Evolutionary conservation across 306 rosid genomes (phyloP).

Genomic region (Vigna radiata): DNA sequence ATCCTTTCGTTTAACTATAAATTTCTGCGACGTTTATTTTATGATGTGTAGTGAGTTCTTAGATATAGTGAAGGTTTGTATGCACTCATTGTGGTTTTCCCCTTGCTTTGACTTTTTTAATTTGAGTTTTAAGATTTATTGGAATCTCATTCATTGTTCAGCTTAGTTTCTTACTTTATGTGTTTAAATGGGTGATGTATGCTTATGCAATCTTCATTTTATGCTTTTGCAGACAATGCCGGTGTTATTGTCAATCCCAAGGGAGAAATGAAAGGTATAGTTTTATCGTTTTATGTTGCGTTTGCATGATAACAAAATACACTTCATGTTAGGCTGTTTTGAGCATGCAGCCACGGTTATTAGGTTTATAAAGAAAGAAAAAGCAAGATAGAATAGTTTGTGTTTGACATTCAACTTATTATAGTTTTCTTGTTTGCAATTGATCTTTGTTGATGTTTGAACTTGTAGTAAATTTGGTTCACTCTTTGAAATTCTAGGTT

Average conservation of each 20-base stretch:
- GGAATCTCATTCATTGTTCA: not conserved
- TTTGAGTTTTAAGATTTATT: not conserved
- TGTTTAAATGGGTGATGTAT: not conserved
- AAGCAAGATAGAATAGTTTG: not conserved
- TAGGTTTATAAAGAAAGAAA: no score
- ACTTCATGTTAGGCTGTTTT: not conserved
- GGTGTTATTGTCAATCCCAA: conserved; percentile 91
- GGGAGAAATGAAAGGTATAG: conserved; percentile 89
- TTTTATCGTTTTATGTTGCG: not conserved
- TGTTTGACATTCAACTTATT: not conserved
- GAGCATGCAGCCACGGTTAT: not conserved
- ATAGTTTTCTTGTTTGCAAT: not conserved
- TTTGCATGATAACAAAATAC: not conserved
- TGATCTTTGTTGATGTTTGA: not conserved
- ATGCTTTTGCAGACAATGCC: conserved; percentile 71
- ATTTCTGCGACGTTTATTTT: no score
- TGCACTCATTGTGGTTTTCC: not conserved
- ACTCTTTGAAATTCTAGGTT: conserved; percentile 51
- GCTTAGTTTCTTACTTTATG: not conserved
- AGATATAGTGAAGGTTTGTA: not conserved
- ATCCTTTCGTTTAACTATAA: not conserved
- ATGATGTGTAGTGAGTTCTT: not conserved
- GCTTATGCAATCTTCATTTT: not conserved
- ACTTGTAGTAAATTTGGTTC: not conserved
- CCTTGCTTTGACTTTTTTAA: not conserved